These are phyloP conservation scores for Saturnispora saitoi DNA, from an alignment of 805 yeast genomes.

Conservation along the genomic window DNA sequence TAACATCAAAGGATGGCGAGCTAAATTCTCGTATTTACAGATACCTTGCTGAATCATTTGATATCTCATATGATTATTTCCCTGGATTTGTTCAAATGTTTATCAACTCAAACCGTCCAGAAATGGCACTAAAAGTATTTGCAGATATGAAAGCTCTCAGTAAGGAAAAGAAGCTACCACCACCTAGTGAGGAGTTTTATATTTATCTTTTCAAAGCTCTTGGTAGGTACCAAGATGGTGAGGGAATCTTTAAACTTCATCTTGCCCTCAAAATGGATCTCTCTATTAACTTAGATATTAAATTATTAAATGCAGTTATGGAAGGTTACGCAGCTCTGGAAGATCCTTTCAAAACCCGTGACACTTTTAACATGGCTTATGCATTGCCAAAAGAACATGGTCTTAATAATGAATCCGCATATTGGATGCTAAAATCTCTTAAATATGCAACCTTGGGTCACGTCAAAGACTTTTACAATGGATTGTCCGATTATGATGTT, in stretches of 20 bases:
- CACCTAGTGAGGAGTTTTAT: slow-evolving; percentile 51
- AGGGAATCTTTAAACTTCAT: slow-evolving; percentile 60
- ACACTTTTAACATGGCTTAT: slow-evolving; percentile 50
- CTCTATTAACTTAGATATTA: slow-evolving; percentile 45
- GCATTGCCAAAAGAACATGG: slow-evolving; percentile 44
- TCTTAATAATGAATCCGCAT: slow-evolving; percentile 53
- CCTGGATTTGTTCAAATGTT: slow-evolving; percentile 51
- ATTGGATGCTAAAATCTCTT: slow-evolving; percentile 57
- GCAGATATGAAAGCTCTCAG: slow-evolving; percentile 49
- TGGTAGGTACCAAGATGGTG: slow-evolving; percentile 49
- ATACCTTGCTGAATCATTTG: slow-evolving; percentile 45
- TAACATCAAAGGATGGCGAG: slow-evolving; percentile 8
- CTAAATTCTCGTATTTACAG: slow-evolving; percentile 56
- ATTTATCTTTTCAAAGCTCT: slow-evolving; percentile 50
- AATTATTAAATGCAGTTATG: slow-evolving; percentile 51
- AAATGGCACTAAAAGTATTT: slow-evolving; percentile 55
- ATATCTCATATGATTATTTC: slow-evolving; percentile 50
- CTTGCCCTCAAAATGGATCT: slow-evolving; percentile 56
- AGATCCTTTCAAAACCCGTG: slow-evolving; percentile 47
- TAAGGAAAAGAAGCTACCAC: slow-evolving; percentile 43
- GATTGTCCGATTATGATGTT: slow-evolving; percentile 44
- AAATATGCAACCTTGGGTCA: slow-evolving; percentile 45
- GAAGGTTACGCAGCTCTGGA: slow-evolving; percentile 54
- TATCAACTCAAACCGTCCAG: slow-evolving; percentile 44
- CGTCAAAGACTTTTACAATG: slow-evolving; percentile 55